Evolutionary conservation across 495 filamentous ascomycete species (phyloP).

Genomic region (Penicillium canescens): DNA sequence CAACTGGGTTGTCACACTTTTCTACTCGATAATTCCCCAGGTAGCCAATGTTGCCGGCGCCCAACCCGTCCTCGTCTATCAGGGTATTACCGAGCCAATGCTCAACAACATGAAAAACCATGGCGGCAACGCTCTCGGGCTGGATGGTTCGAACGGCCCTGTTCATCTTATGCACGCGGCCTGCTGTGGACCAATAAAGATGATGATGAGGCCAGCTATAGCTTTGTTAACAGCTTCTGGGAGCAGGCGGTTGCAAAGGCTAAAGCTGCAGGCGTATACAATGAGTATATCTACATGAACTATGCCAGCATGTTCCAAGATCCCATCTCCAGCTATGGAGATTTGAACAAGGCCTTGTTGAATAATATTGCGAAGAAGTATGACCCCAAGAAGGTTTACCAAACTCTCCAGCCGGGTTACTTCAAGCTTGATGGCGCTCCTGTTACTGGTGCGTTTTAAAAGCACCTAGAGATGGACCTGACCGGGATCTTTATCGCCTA

Average conservation of each 20-base stretch:
- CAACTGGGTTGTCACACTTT: slow-evolving; percentile 36
- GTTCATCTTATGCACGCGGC: slow-evolving; percentile 37
- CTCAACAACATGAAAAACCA: slow-evolving; percentile 37
- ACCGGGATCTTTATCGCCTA: not conserved
- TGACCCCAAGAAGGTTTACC: slow-evolving; percentile 40
- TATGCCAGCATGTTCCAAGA: slow-evolving; percentile 42
- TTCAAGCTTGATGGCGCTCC: slow-evolving; percentile 37
- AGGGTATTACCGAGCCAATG: slow-evolving; percentile 43
- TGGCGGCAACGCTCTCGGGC: slow-evolving; percentile 56
- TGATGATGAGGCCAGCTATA: slow-evolving; percentile 31
- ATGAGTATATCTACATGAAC: slow-evolving; percentile 61
- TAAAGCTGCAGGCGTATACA: slow-evolving; percentile 36
- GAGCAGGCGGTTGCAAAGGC: slow-evolving; percentile 32
- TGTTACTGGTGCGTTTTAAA: slow-evolving; percentile 7
- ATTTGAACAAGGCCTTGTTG: slow-evolving; percentile 30
- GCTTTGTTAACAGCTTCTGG: slow-evolving; percentile 20
- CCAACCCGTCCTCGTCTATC: slow-evolving; percentile 46
- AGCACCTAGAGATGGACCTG: not conserved
- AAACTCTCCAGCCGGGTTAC: slow-evolving; percentile 40
- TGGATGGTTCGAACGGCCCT: slow-evolving; percentile 38
- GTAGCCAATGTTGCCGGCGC: slow-evolving; percentile 38
- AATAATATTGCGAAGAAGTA: slow-evolving; percentile 32
- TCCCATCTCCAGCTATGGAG: slow-evolving; percentile 41
- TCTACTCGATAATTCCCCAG: slow-evolving; percentile 30
- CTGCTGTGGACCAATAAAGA: slow-evolving; percentile 33